Percentiles rank a stretch among this genome's conserved stretches.
These are phyloP conservation scores for Diospyros kaki DNA, from an alignment of 148 eudicot genomes.

Conservation along the genomic window DNA sequence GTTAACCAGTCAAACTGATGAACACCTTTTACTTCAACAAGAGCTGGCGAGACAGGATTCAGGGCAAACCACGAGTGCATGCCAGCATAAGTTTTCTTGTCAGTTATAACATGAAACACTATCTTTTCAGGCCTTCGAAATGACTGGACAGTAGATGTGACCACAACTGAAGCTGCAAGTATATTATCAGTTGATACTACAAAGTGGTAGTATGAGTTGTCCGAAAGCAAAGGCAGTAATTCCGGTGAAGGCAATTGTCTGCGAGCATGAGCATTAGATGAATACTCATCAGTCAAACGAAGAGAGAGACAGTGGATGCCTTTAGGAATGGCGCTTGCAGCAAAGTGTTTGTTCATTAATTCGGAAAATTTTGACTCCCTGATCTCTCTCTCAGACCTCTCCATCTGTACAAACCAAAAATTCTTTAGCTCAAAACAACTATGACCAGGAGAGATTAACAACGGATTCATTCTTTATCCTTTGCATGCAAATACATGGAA, in stretches of 20 bases:
- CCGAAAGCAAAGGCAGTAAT: slow-evolving; percentile 77
- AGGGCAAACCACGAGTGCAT: slow-evolving; percentile 99
- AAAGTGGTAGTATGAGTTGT: slow-evolving; percentile 82
- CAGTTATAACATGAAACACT: slow-evolving; percentile 94
- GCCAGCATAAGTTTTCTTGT: slow-evolving; percentile 97
- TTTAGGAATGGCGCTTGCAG: slow-evolving; percentile 93
- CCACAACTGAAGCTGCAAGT: slow-evolving; percentile 97
- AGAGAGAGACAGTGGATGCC: slow-evolving; percentile 93
- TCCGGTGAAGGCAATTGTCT: slow-evolving; percentile 96
- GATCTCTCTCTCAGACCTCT: slow-evolving; percentile 81
- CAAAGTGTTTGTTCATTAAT: slow-evolving; percentile 93
- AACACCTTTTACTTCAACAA: slow-evolving; percentile 94
- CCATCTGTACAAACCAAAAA: slow-evolving; percentile 60
- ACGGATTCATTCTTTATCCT: not conserved
- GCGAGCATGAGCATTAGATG: slow-evolving; percentile 98
- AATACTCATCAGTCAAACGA: slow-evolving; percentile 97
- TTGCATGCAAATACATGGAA: not conserved
- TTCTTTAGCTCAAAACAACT: slow-evolving; percentile 3
- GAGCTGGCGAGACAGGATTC: slow-evolving; percentile 78
- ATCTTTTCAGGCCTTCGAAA: slow-evolving; percentile 71
- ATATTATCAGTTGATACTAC: slow-evolving; percentile 86
- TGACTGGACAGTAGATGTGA: slow-evolving; percentile 73
- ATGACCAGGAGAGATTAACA: slow-evolving; percentile 1
- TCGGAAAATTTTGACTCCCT: slow-evolving; percentile 92
- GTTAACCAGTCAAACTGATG: slow-evolving; percentile 99